A percentile compares a stretch with the other conserved stretches of the same genome.
These are phyloP conservation scores for Colletotrichum gloeosporioides DNA, from an alignment of 2,329 filamentous ascomycete genomes.

Conservation along the genomic window DNA sequence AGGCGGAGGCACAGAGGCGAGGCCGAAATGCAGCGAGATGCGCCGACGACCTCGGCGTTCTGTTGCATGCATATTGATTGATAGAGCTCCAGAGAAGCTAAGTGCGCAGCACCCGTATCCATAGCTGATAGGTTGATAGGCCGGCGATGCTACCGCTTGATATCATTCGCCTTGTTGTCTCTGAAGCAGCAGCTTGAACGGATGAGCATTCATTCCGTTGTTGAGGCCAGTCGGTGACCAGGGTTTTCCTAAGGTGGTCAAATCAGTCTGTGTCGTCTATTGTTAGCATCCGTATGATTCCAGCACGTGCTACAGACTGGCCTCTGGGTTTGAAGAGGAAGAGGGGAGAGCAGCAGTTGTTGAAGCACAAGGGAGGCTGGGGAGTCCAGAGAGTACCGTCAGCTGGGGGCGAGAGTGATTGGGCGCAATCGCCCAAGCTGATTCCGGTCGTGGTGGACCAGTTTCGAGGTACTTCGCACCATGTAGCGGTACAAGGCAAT, in stretches of 20 bases:
- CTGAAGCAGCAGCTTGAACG: neutral
- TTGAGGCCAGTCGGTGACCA: neutral
- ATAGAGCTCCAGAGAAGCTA: neutral
- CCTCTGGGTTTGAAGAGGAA: neutral
- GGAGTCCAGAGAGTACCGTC: constrained; percentile 3
- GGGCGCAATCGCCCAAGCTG: constrained; percentile 1
- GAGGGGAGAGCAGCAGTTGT: neutral
- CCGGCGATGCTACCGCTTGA: neutral
- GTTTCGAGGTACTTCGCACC: constrained; percentile 20
- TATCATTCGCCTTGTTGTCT: neutral
- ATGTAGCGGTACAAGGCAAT: constrained; percentile 31
- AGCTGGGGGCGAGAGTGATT: constrained; percentile 15
- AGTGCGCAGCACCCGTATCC: neutral
- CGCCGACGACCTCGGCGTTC: neutral
- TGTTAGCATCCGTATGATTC: neutral
- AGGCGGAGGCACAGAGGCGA: neutral
- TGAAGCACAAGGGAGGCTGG: neutral
- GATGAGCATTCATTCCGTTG: neutral
- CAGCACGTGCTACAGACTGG: neutral
- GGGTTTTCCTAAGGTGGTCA: neutral
- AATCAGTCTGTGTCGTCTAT: neutral
- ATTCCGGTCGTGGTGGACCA: constrained; percentile 14
- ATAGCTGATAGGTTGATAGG: neutral
- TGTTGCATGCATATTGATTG: neutral
- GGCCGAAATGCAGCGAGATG: neutral